These are phyloP conservation scores for Colletotrichum noveboracense DNA, from an alignment of 2,329 filamentous ascomycete species.

Conservation along the genomic window DNA sequence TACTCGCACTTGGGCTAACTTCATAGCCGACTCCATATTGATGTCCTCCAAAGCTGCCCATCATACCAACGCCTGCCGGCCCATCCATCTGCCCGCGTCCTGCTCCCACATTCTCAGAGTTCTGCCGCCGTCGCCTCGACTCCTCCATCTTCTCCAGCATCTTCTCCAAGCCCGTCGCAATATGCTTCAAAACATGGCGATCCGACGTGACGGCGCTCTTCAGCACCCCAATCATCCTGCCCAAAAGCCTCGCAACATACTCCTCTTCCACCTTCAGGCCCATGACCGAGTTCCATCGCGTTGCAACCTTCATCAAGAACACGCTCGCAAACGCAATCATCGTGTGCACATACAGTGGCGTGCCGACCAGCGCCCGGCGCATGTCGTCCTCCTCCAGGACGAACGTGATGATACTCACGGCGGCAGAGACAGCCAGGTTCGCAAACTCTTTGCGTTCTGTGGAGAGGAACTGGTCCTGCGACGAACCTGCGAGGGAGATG, in stretches of 20 bases:
- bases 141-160: not conserved
- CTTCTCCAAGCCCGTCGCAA: not conserved
- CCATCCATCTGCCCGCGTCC: not conserved
- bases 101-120: not conserved
- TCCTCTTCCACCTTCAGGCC: not conserved
- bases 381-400: not conserved
- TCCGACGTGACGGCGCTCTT: not conserved
- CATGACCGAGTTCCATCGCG: not conserved
- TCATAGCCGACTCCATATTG: not conserved
- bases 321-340: not conserved
- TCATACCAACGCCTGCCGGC: not conserved
- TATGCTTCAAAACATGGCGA: not conserved
- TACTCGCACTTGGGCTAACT: rapidly evolving
- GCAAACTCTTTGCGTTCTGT: not conserved
- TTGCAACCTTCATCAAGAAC: not conserved
- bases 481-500: not conserved
- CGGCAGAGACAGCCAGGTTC: not conserved
- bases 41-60: not conserved
- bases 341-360: not conserved
- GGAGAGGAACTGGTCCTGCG: not conserved
- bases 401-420: not conserved
- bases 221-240: not conserved
- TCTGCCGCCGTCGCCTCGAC: not conserved
- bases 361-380: not conserved
- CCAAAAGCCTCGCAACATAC: not conserved